Base-by-base conservation (phyloP, 2,329 filamentous ascomycete genomes). In the Aspergillus pseudonomiae region DNA sequence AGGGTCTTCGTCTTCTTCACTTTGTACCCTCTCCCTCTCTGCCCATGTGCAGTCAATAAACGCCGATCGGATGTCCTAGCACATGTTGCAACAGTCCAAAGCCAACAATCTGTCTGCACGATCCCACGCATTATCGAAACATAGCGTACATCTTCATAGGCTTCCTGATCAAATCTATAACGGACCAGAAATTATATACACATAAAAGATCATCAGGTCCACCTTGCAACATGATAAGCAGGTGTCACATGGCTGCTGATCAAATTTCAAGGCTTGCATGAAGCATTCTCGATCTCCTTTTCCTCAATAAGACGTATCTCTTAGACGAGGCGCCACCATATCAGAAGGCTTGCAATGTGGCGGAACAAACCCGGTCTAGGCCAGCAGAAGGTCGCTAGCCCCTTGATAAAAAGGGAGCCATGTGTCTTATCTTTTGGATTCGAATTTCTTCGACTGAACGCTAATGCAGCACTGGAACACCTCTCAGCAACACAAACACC, bases 361-460 rank as follows among this genome's bases (percentile, higher is more conserved):
- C 52, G 36, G 52, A 28, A 16, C 24, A 39, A 11, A 7, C 45
- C 28, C 14, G 52, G 52, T 55, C 52, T 39, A 55, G 52, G 32
- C 52, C 52, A 24, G 30, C n/a, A 36, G 32, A 7, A 24, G 12
- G 4, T 14, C 11, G 14, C 19, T 6, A 36, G 30, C 32, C 52
- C 52, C 52, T 55, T 55, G 32, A 39, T 55, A 24, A 55, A 55
- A 55, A 55, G 52, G 52, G 52, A 14, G 39, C 28, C 48, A 32
- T 32, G 28, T 32, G 14, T 32, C 16, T 52, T 30, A 32, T 19
- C 21, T 28, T 2, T 52, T 19, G 19, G 12, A 30, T 28, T 26
- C 30, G 46, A n/a, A 11, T 30, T 52, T 12, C 28, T 34, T n/a
- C 9, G 28, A 32, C 16, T 21, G 9, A 21, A 32, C 9, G 7